These are phyloP conservation scores for Kokia cookei DNA, from an alignment of 441 rosid species.

Conservation along the genomic window DNA sequence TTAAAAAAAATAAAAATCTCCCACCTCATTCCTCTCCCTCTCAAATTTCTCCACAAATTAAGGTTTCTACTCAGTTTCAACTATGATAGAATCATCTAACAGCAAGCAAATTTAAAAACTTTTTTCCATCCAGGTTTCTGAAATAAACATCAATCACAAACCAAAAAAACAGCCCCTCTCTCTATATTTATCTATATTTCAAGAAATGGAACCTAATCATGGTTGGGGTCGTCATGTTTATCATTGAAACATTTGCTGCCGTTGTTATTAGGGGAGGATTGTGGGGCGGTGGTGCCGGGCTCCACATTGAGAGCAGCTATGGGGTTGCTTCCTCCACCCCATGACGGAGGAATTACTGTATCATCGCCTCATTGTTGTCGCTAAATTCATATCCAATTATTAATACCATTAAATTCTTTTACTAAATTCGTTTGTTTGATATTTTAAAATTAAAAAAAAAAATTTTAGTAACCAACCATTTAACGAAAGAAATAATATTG, in stretches of 20 bases:
- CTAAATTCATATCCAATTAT: neutral
- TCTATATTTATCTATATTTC: neutral
- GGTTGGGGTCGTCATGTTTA: slow-evolving; percentile 9
- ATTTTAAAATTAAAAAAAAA: no score
- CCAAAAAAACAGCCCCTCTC: neutral
- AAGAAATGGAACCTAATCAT: slow-evolving; percentile 7
- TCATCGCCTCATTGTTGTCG: neutral
- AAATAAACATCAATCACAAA: neutral
- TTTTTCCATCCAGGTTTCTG: slow-evolving; percentile 58
- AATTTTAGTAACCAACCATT: no score
- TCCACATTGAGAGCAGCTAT: slow-evolving; percentile 18
- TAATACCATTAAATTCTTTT: no score
- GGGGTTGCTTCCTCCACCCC: slow-evolving; percentile 25
- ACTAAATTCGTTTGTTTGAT: no score
- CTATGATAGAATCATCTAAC: neutral
- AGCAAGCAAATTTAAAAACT: slow-evolving; percentile 18
- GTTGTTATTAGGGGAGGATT: neutral
- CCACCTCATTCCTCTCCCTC: no score
- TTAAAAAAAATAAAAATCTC: no score
- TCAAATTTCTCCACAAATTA: neutral
- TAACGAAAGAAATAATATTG: no score
- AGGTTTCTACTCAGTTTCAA: neutral
- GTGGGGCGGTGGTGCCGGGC: slow-evolving; percentile 1
- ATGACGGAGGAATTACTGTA: slow-evolving; percentile 3
- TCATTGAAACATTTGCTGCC: slow-evolving; percentile 4